These are phyloP conservation scores for Eucalyptus sideroxylon DNA, from an alignment of 345 rosid genomes.

Conservation along the genomic window DNA sequence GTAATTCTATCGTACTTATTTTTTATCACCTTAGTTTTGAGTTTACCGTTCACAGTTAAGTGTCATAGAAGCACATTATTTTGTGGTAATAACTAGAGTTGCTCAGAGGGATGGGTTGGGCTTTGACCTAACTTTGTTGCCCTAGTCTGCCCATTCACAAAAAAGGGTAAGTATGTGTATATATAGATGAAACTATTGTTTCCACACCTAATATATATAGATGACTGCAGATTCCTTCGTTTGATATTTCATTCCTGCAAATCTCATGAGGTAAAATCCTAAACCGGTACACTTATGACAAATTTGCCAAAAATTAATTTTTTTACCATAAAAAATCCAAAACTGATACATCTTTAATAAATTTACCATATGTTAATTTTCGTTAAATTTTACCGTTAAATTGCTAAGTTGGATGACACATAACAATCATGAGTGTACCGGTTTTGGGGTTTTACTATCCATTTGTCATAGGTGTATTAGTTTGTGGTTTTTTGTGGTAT, in stretches of 20 bases:
- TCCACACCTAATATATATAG: background rate
- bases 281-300: fast-evolving
- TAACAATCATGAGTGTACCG: fast-evolving
- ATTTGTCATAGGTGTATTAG: too few species aligned
- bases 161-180: background rate
- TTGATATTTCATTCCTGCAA: background rate
- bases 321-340: too few species aligned
- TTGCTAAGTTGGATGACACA: too few species aligned
- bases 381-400: fast-evolving
- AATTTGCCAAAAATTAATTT: too few species aligned
- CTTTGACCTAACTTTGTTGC: background rate
- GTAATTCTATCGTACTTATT: background rate
- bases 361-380: fast-evolving
- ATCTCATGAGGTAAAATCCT: background rate
- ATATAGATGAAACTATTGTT: background rate
- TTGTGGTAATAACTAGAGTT: background rate
- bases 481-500: too few species aligned
- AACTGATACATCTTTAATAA: too few species aligned
- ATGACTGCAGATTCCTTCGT: background rate
- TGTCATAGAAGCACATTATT: background rate
- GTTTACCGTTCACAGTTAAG: background rate
- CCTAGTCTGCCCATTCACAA: background rate
- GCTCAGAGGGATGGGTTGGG: background rate
- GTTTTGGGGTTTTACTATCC: too few species aligned
- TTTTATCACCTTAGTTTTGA: background rate